A percentile compares a stretch with the other conserved stretches of the same genome.
phyloP scores from a whole-genome alignment of 1,139 yeast genomes.

The Kodamaea fungicola region DNA sequence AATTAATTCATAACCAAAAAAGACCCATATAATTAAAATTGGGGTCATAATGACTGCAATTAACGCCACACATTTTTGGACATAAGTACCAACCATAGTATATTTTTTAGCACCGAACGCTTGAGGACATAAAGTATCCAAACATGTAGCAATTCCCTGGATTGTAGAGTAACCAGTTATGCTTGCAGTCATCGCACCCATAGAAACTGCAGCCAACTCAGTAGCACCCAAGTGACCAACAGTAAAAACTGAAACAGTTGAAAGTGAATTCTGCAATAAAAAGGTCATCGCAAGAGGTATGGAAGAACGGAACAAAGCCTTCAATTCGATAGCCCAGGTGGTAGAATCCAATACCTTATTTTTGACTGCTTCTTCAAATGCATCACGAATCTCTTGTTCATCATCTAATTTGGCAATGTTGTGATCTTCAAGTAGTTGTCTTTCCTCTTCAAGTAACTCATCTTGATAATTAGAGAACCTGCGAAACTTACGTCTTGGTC shows the following conservation, averaged over 20 bases:
- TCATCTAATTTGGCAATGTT: conserved; percentile 23
- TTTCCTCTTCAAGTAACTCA: conserved; percentile 33
- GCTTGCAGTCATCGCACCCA: conserved; percentile 63
- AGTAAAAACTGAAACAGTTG: conserved; percentile 55
- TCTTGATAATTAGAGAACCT: conserved; percentile 6
- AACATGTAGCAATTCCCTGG: conserved; percentile 68
- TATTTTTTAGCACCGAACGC: conserved; percentile 57
- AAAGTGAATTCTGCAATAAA: conserved; percentile 51
- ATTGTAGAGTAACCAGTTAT: conserved; percentile 58
- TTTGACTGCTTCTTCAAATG: conserved; percentile 37
- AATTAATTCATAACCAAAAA: conserved; percentile 40
- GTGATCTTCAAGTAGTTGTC: conserved; percentile 32
- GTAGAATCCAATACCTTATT: conserved; percentile 24
- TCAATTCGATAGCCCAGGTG: conserved; percentile 34
- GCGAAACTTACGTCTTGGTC: conserved; percentile 11
- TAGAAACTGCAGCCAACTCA: conserved; percentile 57
- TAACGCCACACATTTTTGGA: conserved; percentile 55
- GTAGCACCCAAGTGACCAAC: conserved; percentile 60
- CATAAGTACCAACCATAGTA: conserved; percentile 49
- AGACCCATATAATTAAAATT: conserved; percentile 47
- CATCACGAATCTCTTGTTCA: conserved; percentile 26
- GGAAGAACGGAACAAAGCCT: conserved; percentile 39
- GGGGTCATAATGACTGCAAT: conserved; percentile 48
- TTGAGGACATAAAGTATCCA: conserved; percentile 79
- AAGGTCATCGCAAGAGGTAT: conserved; percentile 54